phyloP scores from a whole-genome alignment of 306 rosid genomes.

The Dicorynia guianensis region DNA sequence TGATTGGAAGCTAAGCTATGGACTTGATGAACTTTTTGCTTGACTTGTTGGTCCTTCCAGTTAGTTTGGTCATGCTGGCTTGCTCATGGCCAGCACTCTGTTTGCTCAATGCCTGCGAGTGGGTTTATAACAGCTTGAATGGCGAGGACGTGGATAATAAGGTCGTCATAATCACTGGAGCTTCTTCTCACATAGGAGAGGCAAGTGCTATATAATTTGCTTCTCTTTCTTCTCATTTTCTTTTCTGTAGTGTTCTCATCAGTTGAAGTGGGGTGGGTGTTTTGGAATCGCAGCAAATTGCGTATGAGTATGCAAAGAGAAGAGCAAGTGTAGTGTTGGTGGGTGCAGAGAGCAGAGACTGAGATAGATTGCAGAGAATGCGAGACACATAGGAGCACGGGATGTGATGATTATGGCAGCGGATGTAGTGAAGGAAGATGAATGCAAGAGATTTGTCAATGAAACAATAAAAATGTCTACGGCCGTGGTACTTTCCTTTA shows the following conservation, averaged over 20 bases:
- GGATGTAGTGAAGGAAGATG: slow-evolving; percentile 94
- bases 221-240: neutral
- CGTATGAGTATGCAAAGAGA: slow-evolving; percentile 87
- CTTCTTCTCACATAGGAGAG: slow-evolving; percentile 96
- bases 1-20: slow-evolving; percentile 38
- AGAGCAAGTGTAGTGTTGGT: slow-evolving; percentile 76
- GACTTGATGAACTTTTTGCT: slow-evolving; percentile 62
- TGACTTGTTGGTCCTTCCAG: slow-evolving; percentile 78
- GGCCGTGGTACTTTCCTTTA: slow-evolving; percentile 64
- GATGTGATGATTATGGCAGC: slow-evolving; percentile 77
- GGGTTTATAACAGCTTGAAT: slow-evolving; percentile 57
- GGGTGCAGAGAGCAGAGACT: slow-evolving; percentile 77
- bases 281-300: slow-evolving; percentile 71
- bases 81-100: slow-evolving; percentile 86
- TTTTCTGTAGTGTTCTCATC: too few species aligned
- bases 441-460: slow-evolving; percentile 70
- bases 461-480: slow-evolving; percentile 54
- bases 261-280: too few species aligned
- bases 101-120: slow-evolving; percentile 74
- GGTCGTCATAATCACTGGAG: slow-evolving; percentile 90
- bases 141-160: slow-evolving; percentile 66
- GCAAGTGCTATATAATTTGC: slow-evolving; percentile 35
- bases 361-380: slow-evolving; percentile 70
- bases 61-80: slow-evolving; percentile 68
- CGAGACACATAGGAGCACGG: slow-evolving; percentile 70